Evolutionary conservation across 768 basidiomycete species (phyloP), one percentile per base, ranked within the genome.

Genomic region (Mycena filopes): DNA sequence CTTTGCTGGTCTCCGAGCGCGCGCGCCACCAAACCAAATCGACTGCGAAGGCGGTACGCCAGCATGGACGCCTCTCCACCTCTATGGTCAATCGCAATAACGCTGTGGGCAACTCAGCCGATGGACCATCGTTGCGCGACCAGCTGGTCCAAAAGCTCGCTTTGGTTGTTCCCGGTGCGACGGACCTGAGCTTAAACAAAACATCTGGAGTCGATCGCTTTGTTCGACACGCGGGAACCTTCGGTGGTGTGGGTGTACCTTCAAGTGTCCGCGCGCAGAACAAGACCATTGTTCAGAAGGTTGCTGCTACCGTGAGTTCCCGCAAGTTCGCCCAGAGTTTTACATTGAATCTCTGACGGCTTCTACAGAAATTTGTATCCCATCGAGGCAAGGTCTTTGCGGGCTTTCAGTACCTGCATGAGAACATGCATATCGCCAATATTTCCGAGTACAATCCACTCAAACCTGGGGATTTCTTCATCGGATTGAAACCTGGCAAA

Each of bases 41-140:
- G 11, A 66, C 68, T 16, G 29, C 61, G 1, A 49, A 67, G 26
- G 68, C 70, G 2, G 63, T 71, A 10, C 66, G 70, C 13, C 65
- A 67, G 48, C 56, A 43, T 26, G 60, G 55, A 5, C 56, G 55
- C 20, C 29, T 60, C 8, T 46, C 65, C 3, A 41, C 31, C 1
- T 7, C 36, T 8, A 43, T 61, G 60, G 60, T 11, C 26, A 53
- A 51, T 23, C 48, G 49, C 3, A 42, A 23, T 25, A 25, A 21
- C 20, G 4, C 23, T 11, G 18, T 16, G 16, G 10, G 41, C 28
- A 13, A 15, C 15, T 49, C 29, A 13, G 57, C 40, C 3, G 16
- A 13, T 12, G 60, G 29, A 16, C 50, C 50, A 36, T 53, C 60
- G 20, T 23, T 61, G 10, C 68, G 64, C 18, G 48, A 66, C 8